These are phyloP conservation scores for Hyaloperonospora arabidopsidis DNA, from an alignment of 352 stramenopile genomes.

Conservation along the genomic window DNA sequence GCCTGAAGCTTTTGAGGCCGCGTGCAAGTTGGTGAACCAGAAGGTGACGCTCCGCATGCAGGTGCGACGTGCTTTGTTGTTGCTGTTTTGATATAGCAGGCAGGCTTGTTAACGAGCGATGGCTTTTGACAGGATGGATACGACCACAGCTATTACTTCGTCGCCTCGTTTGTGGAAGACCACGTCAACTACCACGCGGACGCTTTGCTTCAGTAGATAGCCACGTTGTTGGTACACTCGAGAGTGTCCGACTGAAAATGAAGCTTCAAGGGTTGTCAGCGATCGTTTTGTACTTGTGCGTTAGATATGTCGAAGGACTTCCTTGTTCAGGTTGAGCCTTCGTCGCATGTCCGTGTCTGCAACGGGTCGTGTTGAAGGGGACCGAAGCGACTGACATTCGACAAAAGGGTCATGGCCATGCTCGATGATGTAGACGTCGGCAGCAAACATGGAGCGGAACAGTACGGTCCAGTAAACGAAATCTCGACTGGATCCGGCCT, in stretches of 20 bases:
- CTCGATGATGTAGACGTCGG: slow-evolving; percentile 13
- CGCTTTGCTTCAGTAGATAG: slow-evolving; percentile 51
- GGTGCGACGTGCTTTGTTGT: slow-evolving; percentile 10
- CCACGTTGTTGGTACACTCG: background rate
- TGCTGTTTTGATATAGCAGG: background rate
- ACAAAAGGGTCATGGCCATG: slow-evolving; percentile 19
- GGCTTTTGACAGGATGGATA: slow-evolving; percentile 82
- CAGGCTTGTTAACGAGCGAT: background rate
- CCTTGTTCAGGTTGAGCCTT: background rate
- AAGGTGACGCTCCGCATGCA: slow-evolving; percentile 73
- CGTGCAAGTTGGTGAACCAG: slow-evolving; percentile 76
- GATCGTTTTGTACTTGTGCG: background rate
- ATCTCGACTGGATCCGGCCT: slow-evolving; percentile 17
- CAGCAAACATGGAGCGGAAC: slow-evolving; percentile 30
- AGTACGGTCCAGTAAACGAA: slow-evolving; percentile 35
- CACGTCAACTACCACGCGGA: slow-evolving; percentile 93
- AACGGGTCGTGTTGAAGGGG: slow-evolving; percentile 28
- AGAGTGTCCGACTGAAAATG: slow-evolving; percentile 8
- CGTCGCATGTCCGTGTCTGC: slow-evolving; percentile 10
- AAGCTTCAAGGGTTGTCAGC: slow-evolving; percentile 6
- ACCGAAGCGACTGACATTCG: slow-evolving; percentile 18
- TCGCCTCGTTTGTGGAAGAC: slow-evolving; percentile 93
- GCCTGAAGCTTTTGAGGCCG: slow-evolving; percentile 82
- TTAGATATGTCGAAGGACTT: background rate
- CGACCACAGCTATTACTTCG: slow-evolving; percentile 98